Evolutionary conservation across 495 filamentous ascomycete species (phyloP).

Genomic region (Cenococcum geophilum): DNA sequence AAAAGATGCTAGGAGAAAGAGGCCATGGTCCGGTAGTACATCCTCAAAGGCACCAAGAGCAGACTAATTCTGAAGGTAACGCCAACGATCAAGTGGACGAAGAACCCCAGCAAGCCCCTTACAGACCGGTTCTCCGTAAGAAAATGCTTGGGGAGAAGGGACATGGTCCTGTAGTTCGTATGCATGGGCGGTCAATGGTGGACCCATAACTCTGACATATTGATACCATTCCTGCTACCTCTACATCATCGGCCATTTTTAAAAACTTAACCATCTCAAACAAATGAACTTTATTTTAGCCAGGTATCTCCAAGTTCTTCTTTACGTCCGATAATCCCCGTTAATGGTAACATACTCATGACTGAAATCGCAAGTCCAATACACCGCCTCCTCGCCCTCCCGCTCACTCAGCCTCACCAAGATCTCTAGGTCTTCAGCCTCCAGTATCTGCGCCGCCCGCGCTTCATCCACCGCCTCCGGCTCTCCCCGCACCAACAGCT

Average conservation of each 20-base stretch:
- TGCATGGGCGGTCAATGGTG: too few species aligned
- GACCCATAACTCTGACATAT: too few species aligned
- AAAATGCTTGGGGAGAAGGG: neutral
- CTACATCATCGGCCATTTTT: too few species aligned
- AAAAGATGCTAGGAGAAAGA: neutral
- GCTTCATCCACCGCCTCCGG: constrained; percentile 88
- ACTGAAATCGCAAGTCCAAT: constrained; percentile 97
- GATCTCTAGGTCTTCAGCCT: constrained; percentile 58
- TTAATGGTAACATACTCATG: constrained; percentile 96
- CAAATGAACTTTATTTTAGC: too few species aligned
- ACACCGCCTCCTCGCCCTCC: constrained; percentile 63
- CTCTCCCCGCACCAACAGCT: constrained; percentile 83
- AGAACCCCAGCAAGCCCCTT: neutral
- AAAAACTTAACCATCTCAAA: too few species aligned
- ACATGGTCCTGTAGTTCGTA: too few species aligned
- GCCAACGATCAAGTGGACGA: neutral
- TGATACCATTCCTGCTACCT: too few species aligned
- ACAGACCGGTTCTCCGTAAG: neutral
- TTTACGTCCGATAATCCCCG: constrained; percentile 76
- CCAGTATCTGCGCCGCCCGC: constrained; percentile 77
- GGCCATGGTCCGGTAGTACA: neutral
- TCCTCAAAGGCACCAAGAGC: too few species aligned
- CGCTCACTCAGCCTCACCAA: constrained; percentile 37
- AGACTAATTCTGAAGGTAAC: too few species aligned
- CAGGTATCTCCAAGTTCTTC: neutral